Evolutionary conservation across 1,139 yeast genomes (phyloP).

Genomic region (Lodderomyces oxycetoniae): DNA sequence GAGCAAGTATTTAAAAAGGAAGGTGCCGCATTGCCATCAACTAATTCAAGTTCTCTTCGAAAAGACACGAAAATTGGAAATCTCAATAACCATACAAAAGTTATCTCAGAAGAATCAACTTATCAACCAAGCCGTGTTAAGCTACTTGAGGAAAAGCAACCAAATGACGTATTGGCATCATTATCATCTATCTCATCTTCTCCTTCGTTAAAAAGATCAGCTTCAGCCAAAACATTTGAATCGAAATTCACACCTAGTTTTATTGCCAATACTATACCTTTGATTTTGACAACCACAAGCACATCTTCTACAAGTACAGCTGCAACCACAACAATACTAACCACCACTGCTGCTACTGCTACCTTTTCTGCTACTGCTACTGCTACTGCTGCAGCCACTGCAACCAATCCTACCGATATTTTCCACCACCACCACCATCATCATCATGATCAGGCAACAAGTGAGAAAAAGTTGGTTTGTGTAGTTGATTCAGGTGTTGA

Average conservation of each 20-base stretch:
- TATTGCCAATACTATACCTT: slow-evolving; percentile 1
- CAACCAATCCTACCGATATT: background rate
- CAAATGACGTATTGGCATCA: too few species aligned
- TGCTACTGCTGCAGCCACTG: background rate
- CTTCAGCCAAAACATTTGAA: slow-evolving; percentile 1
- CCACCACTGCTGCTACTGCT: slow-evolving; percentile 1
- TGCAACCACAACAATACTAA: background rate
- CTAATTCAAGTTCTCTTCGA: background rate
- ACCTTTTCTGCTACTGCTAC: background rate
- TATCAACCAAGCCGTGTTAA: slow-evolving; percentile 4
- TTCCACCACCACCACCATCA: background rate
- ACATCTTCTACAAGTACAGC: background rate
- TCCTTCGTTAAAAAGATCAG: background rate
- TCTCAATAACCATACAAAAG: background rate
- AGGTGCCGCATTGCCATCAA: background rate
- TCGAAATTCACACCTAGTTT: slow-evolving; percentile 2
- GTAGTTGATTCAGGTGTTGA: slow-evolving; percentile 1
- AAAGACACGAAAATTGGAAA: background rate
- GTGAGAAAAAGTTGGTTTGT: slow-evolving; percentile 2
- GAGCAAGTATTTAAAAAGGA: background rate
- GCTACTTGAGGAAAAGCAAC: background rate
- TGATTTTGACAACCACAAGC: background rate
- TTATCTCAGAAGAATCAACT: slow-evolving; percentile 2
- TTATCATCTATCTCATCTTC: too few species aligned
- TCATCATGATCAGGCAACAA: slow-evolving; percentile 2